Evolutionary conservation across 352 stramenopile genomes (phyloP).

Genomic region (Globisporangium cederbergense): DNA sequence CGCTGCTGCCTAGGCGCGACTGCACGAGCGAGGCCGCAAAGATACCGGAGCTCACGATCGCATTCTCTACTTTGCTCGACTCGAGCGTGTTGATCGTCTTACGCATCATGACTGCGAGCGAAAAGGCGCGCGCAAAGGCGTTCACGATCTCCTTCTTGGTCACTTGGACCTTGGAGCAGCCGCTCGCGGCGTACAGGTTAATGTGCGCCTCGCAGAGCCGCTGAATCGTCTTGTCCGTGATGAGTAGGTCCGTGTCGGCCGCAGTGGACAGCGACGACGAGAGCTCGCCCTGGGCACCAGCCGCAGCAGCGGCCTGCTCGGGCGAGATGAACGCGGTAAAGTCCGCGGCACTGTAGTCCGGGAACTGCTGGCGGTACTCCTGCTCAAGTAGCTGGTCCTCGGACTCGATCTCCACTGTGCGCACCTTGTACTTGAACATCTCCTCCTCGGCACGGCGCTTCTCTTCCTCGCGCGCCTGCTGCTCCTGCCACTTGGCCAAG

Average conservation of each 20-base stretch:
- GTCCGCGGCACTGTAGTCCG: slow-evolving; percentile 82
- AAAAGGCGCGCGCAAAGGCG: slow-evolving; percentile 69
- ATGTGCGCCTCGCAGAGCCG: slow-evolving; percentile 68
- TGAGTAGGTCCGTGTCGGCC: slow-evolving; percentile 44
- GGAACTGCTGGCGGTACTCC: slow-evolving; percentile 91
- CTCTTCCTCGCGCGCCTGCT: slow-evolving; percentile 73
- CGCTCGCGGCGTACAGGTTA: slow-evolving; percentile 59
- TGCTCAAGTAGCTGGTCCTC: slow-evolving; percentile 84
- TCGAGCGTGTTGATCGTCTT: slow-evolving; percentile 59
- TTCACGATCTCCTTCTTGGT: slow-evolving; percentile 45
- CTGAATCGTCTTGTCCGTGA: slow-evolving; percentile 73
- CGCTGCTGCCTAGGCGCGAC: slow-evolving; percentile 48
- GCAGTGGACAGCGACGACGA: slow-evolving; percentile 15
- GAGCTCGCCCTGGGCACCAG: slow-evolving; percentile 12
- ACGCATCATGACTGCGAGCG: slow-evolving; percentile 62
- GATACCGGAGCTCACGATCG: slow-evolving; percentile 47
- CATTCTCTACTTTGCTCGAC: slow-evolving; percentile 40
- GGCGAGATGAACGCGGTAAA: slow-evolving; percentile 65
- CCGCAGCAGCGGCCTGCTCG: slow-evolving; percentile 21
- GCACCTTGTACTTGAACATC: slow-evolving; percentile 86
- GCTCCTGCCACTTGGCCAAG: slow-evolving; percentile 80
- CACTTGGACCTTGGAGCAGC: slow-evolving; percentile 41
- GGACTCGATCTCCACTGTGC: slow-evolving; percentile 73
- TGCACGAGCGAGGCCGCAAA: slow-evolving; percentile 73
- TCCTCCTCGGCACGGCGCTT: slow-evolving; percentile 71